These are phyloP conservation scores for Fusarium chuoi DNA, from an alignment of 2,329 filamentous ascomycete genomes.

Conservation along the genomic window DNA sequence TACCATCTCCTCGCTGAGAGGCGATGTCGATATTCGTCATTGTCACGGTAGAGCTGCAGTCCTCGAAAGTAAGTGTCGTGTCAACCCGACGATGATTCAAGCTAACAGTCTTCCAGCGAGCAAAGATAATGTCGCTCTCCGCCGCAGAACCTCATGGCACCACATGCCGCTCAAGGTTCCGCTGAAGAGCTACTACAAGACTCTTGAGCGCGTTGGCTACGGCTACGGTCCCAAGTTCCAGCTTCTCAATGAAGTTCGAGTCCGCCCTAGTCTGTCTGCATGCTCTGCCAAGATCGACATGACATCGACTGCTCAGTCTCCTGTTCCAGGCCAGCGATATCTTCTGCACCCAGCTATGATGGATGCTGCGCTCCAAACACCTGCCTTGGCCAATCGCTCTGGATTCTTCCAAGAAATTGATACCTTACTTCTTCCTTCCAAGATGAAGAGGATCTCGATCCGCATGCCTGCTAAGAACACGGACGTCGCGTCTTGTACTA, in stretches of 20 bases:
- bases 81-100: neutral
- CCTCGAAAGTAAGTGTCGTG: slow-evolving; percentile 22
- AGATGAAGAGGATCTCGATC: slow-evolving; percentile 39
- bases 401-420: slow-evolving; percentile 39
- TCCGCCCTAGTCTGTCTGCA: slow-evolving; percentile 34
- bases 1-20: slow-evolving; percentile 39
- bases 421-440: slow-evolving; percentile 31
- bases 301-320: slow-evolving; percentile 26
- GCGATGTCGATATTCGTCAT: slow-evolving; percentile 39
- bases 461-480: slow-evolving; percentile 37
- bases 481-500: slow-evolving; percentile 25
- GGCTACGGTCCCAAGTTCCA: slow-evolving; percentile 41
- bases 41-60: slow-evolving; percentile 33
- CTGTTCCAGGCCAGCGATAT: slow-evolving; percentile 35
- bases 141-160: slow-evolving; percentile 34
- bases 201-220: slow-evolving; percentile 38
- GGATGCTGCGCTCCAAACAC: slow-evolving; percentile 40
- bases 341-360: slow-evolving; percentile 40
- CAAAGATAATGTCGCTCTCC: neutral
- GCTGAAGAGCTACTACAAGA: slow-evolving; percentile 39
- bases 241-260: slow-evolving; percentile 36
- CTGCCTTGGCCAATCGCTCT: slow-evolving; percentile 37
- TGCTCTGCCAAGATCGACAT: slow-evolving; percentile 39
- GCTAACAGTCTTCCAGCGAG: slow-evolving; percentile 7
- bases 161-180: slow-evolving; percentile 38